Conservation (phyloP, 1,284 basidiomycete species). For the Cryptococcus floricola region DNA sequence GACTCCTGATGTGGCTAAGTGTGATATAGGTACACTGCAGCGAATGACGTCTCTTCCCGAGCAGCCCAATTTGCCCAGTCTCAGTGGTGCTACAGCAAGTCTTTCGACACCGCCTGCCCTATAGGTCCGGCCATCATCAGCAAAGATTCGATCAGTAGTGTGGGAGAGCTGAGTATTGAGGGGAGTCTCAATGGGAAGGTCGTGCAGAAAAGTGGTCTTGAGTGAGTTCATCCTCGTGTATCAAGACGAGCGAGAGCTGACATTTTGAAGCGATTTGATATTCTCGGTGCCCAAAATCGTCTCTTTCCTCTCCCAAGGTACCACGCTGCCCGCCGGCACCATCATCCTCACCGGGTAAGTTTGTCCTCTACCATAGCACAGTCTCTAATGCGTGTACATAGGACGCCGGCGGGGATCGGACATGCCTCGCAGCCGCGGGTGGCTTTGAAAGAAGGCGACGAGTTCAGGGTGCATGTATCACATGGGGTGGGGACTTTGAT, state of each 20-base stretch:
- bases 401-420: constrained; percentile 48
- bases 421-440: constrained; percentile 35
- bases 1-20: constrained; percentile 7
- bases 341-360: constrained; percentile 63
- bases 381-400: constrained; percentile 2
- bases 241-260: not conserved
- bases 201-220: constrained; percentile 43
- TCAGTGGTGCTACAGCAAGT: constrained; percentile 32
- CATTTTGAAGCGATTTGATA: constrained; percentile 43
- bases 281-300: constrained; percentile 50
- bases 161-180: constrained; percentile 33
- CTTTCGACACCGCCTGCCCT: constrained; percentile 50
- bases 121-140: constrained; percentile 48
- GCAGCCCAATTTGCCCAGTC: constrained; percentile 21
- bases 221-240: constrained; percentile 30
- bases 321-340: constrained; percentile 75
- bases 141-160: constrained; percentile 20
- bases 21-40: constrained; percentile 39
- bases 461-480: constrained; percentile 47
- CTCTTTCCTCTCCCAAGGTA: constrained; percentile 76
- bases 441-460: constrained; percentile 45
- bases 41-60: constrained; percentile 50
- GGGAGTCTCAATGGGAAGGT: constrained; percentile 41
- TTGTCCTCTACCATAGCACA: too few species aligned
- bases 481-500: constrained; percentile 51